A percentile compares a stretch with the other conserved stretches of the same genome.
These are phyloP conservation scores for Pholiota conissans DNA, from an alignment of 768 basidiomycete genomes.

Conservation along the genomic window DNA sequence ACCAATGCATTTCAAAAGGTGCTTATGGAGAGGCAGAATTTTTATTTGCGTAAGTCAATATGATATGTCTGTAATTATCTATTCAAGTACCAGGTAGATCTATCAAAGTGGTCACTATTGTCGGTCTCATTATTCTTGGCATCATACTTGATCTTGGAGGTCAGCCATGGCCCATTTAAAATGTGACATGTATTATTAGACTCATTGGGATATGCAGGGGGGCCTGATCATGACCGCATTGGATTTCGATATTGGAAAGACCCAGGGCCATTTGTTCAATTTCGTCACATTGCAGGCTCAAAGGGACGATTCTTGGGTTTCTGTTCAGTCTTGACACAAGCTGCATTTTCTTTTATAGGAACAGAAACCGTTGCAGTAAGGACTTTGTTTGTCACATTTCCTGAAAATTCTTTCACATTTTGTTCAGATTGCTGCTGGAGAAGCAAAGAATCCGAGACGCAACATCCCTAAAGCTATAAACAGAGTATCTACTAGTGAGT, in stretches of 20 bases:
- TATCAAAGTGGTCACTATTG: constrained; percentile 88
- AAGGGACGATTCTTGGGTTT: constrained; percentile 72
- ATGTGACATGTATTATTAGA: background rate
- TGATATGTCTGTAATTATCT: background rate
- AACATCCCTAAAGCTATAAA: constrained; percentile 64
- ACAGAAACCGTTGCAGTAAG: constrained; percentile 90
- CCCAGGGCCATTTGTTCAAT: constrained; percentile 88
- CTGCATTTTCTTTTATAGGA: constrained; percentile 91
- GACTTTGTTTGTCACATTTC: background rate
- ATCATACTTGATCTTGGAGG: constrained; percentile 81
- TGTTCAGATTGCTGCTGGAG: constrained; percentile 76
- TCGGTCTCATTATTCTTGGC: constrained; percentile 68
- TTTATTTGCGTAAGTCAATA: constrained; percentile 65
- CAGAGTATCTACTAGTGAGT: constrained; percentile 65
- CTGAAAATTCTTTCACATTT: constrained; percentile 1
- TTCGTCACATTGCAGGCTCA: constrained; percentile 55
- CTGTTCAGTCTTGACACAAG: constrained; percentile 69
- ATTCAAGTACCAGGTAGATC: constrained; percentile 38
- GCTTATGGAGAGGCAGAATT: constrained; percentile 88
- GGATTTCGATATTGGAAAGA: constrained; percentile 83
- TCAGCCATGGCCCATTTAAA: constrained; percentile 16
- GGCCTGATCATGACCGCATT: constrained; percentile 73
- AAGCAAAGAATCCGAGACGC: constrained; percentile 83
- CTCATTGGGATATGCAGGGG: constrained; percentile 59
- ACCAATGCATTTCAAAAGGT: constrained; percentile 30